Percentiles rank a stretch among this genome's conserved stretches.
Evolutionary conservation across 2,329 filamentous ascomycete genomes (phyloP).

Genomic region (Allantophomopsis cytisporea): DNA sequence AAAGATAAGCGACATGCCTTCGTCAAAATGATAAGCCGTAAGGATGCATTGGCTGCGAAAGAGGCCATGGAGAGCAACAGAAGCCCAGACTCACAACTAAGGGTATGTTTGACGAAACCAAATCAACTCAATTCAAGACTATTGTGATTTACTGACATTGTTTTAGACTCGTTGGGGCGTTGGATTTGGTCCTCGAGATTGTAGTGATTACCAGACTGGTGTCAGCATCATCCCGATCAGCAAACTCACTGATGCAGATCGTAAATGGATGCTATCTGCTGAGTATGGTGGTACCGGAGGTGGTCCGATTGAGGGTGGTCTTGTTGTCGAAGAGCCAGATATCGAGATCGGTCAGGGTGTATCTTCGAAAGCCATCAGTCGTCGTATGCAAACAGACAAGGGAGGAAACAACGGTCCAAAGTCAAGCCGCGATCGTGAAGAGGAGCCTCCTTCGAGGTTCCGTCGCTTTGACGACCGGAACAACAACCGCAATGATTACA

Average conservation of each 20-base stretch:
- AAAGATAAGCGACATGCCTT: conserved; percentile 97
- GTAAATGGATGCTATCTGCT: conserved; percentile 92
- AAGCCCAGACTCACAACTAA: conserved; percentile 42
- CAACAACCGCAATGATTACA: conserved; percentile 5
- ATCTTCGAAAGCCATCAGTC: conserved; percentile 75
- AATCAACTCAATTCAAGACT: not conserved
- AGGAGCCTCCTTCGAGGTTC: conserved; percentile 13
- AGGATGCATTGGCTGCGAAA: conserved; percentile 73
- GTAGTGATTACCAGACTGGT: conserved; percentile 87
- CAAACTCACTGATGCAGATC: conserved; percentile 87
- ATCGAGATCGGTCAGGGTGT: conserved; percentile 98
- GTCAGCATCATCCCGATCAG: conserved; percentile 88
- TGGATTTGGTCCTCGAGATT: conserved; percentile 91
- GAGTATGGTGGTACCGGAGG: conserved; percentile 90
- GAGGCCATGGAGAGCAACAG: conserved; percentile 74
- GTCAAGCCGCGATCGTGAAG: conserved; percentile 24
- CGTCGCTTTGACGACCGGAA: conserved; percentile 6
- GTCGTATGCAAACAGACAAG: conserved; percentile 56
- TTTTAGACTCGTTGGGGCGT: conserved; percentile 87
- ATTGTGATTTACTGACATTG: not conserved
- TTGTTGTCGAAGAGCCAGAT: conserved; percentile 93
- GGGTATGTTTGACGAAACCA: conserved; percentile 11
- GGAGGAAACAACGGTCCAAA: conserved; percentile 51
- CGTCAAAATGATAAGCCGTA: conserved; percentile 92
- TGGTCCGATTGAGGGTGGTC: conserved; percentile 61